Evolutionary conservation across 2,329 filamentous ascomycete genomes (phyloP).

Genomic region (Pseudogymnoascus sp.): DNA sequence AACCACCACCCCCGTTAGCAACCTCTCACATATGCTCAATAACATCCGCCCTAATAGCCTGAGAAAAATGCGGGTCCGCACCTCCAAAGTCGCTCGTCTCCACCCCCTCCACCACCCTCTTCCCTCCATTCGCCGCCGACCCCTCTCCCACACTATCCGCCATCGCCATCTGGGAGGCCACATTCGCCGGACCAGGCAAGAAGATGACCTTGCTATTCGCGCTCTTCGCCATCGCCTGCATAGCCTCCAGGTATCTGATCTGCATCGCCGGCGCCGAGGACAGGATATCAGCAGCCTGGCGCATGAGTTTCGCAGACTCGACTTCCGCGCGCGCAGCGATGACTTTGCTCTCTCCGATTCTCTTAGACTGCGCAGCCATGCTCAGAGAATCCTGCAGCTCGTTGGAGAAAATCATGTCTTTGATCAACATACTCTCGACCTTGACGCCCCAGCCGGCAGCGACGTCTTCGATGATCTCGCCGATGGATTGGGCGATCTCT

Average conservation of each 20-base stretch:
- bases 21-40: conserved; percentile 69
- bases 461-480: conserved; percentile 96
- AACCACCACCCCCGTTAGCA: background rate
- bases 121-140: conserved; percentile 39
- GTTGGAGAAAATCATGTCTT: conserved; percentile 95
- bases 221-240: conserved; percentile 96
- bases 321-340: conserved; percentile 96
- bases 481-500: conserved; percentile 89
- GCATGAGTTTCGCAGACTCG: conserved; percentile 89
- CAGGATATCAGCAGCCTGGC: conserved; percentile 87
- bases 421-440: conserved; percentile 98
- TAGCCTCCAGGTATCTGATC: conserved; percentile 94
- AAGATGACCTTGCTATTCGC: conserved; percentile 86
- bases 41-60: conserved; percentile 71
- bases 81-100: conserved; percentile 40
- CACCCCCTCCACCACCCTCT: conserved; percentile 25
- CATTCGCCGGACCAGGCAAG: conserved; percentile 59
- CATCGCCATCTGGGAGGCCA: conserved; percentile 41
- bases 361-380: conserved; percentile 98
- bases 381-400: conserved; percentile 93
- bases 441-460: conserved; percentile 89
- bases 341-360: conserved; percentile 96
- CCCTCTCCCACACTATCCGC: conserved; percentile 47
- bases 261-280: conserved; percentile 93
- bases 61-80: conserved; percentile 58